Conservation (phyloP, 1,284 basidiomycete genomes). For the Sporisorium iseilematis-ciliati region DNA sequence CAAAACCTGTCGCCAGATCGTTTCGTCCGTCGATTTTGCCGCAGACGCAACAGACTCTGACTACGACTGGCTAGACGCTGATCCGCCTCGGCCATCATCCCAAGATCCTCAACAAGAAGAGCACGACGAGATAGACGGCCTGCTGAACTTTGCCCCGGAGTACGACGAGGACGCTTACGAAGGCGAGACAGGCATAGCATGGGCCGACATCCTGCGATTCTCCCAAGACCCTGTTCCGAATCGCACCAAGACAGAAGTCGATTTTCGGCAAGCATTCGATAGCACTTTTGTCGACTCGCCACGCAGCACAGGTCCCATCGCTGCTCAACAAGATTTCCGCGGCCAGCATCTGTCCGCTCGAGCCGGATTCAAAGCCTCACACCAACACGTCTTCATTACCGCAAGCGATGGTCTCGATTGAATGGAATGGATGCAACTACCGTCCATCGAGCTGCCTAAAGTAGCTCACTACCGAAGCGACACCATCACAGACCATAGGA, state of each 20-base stretch:
- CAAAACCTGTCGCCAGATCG: neutral
- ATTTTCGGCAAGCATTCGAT: neutral
- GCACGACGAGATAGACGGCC: neutral
- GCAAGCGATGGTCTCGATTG: neutral
- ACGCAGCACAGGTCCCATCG: neutral
- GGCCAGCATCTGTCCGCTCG: neutral
- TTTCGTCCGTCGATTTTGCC: neutral
- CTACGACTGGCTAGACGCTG: slow-evolving; percentile 6
- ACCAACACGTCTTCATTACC: neutral
- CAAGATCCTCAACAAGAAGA: neutral
- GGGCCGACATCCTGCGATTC: slow-evolving; percentile 5
- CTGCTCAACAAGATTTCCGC: neutral
- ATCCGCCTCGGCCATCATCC: neutral
- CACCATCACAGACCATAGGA: neutral
- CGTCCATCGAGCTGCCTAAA: neutral
- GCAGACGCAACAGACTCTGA: neutral
- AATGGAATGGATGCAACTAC: neutral
- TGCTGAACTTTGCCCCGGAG: neutral
- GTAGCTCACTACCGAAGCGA: neutral
- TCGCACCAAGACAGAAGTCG: too few species aligned
- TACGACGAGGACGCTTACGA: neutral
- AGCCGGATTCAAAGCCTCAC: neutral
- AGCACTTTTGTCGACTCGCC: neutral
- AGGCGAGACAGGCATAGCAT: neutral
- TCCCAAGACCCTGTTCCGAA: neutral